Base-by-base conservation (phyloP, 495 filamentous ascomycete species). In the Collariella sp. region DNA sequence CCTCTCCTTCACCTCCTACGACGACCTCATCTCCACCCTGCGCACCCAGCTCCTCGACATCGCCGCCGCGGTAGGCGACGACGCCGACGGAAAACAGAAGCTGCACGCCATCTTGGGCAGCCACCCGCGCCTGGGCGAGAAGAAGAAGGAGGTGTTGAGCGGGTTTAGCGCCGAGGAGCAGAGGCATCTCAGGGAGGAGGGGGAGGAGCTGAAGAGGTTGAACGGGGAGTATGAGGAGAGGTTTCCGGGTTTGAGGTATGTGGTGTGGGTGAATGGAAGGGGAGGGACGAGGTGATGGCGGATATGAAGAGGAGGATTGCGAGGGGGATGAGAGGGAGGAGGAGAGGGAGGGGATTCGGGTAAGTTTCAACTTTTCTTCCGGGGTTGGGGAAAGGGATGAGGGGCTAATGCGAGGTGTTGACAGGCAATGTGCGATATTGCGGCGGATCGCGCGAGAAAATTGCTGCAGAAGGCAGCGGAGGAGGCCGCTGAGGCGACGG, bases 181-280 rank as follows among this genome's bases (percentile, higher is more conserved):
- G 71, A 83, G 82, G 35, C 80, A 86, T 59, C 67, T 96, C 58
- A 75, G 62, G 62, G 75, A 72, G 31, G 81, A 83, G 60, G 81
- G 72, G 12, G 75, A 78, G 52, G 72, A 79, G 58, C 71, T 91
- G 43, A 74, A 73, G 35, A 55, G 60, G 31, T 65, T 96, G 64
- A 98, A 98, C 67, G 70, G 70, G 4, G 81, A 87, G 69, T 98
- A 96, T 65, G 93, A 96, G 70, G 73, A 70, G 36, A 76, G 60
- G 41, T 98, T 94, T 71, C 88, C 88, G 7, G 87, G 91, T 4
- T 64, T 97, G 65, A 74, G 83, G 72, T 96, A 95, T 76, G 88
- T 96, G 77, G 83, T 88, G 7, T 98, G 94, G 70, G 93, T 96
- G 50, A 89, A 95, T 71, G 89, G 90, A 18, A 89, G 57, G 73